Conservation (phyloP, 2,329 filamentous ascomycete species). For the Fusarium pininemorale region DNA sequence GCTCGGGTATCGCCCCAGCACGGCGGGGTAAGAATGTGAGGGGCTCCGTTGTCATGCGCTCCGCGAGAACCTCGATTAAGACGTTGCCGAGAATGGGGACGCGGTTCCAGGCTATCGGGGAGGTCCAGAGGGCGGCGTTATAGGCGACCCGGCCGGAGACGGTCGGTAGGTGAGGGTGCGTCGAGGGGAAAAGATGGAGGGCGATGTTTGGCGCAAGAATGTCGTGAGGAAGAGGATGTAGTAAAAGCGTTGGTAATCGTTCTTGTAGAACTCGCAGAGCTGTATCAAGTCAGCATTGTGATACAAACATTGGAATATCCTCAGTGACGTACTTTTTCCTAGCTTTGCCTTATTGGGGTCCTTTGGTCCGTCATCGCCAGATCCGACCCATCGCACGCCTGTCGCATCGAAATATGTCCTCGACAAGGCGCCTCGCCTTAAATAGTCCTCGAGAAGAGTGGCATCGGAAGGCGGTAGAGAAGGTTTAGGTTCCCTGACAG, state of each 20-base stretch:
- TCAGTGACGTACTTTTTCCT: slow-evolving; percentile 63
- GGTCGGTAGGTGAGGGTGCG: slow-evolving; percentile 88
- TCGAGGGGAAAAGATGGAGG: slow-evolving; percentile 76
- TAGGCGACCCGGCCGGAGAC: slow-evolving; percentile 92
- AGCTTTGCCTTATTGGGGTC: slow-evolving; percentile 70
- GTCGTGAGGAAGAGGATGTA: slow-evolving; percentile 75
- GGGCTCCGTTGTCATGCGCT: slow-evolving; percentile 79
- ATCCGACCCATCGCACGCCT: slow-evolving; percentile 41
- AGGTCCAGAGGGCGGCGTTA: slow-evolving; percentile 93
- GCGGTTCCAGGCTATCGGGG: slow-evolving; percentile 93
- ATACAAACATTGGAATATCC: background rate
- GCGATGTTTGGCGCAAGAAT: slow-evolving; percentile 80
- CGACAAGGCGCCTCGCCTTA: slow-evolving; percentile 29
- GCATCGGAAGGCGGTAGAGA: slow-evolving; percentile 4
- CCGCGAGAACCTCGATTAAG: slow-evolving; percentile 84
- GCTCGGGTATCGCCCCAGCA: slow-evolving; percentile 61
- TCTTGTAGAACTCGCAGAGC: slow-evolving; percentile 73
- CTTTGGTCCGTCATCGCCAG: slow-evolving; percentile 49
- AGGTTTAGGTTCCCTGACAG: slow-evolving; percentile 15
- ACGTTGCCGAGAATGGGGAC: slow-evolving; percentile 92
- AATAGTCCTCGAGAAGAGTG: slow-evolving; percentile 1
- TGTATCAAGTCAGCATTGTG: slow-evolving; percentile 42
- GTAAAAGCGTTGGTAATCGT: slow-evolving; percentile 72
- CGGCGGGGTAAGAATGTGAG: slow-evolving; percentile 58
- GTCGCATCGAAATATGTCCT: slow-evolving; percentile 48